A percentile compares a stretch with the other conserved stretches of the same genome.
Evolutionary conservation across 1,139 yeast species (phyloP).

Genomic region (Lodderomyces metapsilosis): DNA sequence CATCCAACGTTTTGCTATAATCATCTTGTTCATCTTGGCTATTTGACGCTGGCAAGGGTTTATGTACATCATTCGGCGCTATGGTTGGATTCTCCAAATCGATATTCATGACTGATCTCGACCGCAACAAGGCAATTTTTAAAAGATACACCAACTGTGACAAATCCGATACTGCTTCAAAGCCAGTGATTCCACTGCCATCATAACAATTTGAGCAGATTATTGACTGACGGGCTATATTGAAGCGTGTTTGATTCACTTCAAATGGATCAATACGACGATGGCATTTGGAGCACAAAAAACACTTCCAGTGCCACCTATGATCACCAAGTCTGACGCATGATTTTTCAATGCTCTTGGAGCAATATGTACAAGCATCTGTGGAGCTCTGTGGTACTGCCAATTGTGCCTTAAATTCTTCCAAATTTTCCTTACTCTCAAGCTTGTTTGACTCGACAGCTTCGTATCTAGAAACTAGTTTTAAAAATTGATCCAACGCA

Average conservation of each 20-base stretch:
- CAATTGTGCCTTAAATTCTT: conserved; percentile 34
- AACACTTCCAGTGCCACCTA: conserved; percentile 83
- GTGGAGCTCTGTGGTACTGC: conserved; percentile 62
- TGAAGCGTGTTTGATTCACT: conserved; percentile 32
- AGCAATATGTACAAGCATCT: conserved; percentile 74
- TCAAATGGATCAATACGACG: conserved; percentile 29
- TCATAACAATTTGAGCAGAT: conserved; percentile 58
- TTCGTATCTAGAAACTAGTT: conserved; percentile 20
- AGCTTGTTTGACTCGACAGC: conserved; percentile 5
- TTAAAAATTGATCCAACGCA: conserved; percentile 66
- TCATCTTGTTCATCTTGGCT: conserved; percentile 28
- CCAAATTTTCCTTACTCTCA: conserved; percentile 10
- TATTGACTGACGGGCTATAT: conserved; percentile 28
- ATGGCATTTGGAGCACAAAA: conserved; percentile 58
- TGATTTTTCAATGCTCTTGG: conserved; percentile 75
- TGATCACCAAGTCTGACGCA: conserved; percentile 62
- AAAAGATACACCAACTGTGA: conserved; percentile 73
- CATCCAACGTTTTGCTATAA: conserved; percentile 69
- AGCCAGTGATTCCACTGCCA: conserved; percentile 48
- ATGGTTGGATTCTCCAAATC: conserved; percentile 11
- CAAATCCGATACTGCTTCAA: conserved; percentile 63
- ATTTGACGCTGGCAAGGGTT: conserved; percentile 15
- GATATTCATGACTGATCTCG: conserved; percentile 62
- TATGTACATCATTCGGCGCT: conserved; percentile 4
- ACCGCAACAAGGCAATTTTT: conserved; percentile 80